Conservation (phyloP, 306 rosid species). For the Ochetophila trinervis region DNA sequence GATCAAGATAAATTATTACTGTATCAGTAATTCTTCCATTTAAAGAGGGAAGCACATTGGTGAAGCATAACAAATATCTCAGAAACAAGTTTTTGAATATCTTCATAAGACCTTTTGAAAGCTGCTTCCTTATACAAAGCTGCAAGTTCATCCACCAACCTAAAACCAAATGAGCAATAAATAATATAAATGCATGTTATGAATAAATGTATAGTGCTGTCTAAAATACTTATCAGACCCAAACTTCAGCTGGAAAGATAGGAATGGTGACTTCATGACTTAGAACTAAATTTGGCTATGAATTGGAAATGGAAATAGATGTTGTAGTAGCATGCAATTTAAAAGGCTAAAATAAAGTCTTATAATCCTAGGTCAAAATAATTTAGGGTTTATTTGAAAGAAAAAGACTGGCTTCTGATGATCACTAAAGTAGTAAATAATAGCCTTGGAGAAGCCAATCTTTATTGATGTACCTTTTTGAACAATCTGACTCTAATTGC, state of each 20-base stretch:
- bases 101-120: conserved; percentile 49
- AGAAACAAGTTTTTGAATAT: too few species aligned
- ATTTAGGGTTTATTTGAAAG: too few species aligned
- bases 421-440: neutral
- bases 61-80: too few species aligned
- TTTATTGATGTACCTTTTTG: neutral
- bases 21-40: too few species aligned
- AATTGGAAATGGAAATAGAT: neutral
- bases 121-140: conserved; percentile 64
- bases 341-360: neutral
- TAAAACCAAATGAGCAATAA: conserved; percentile 26
- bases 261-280: neutral
- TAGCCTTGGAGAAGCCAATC: neutral
- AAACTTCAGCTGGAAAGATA: neutral
- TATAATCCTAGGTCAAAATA: too few species aligned
- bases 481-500: neutral
- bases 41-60: too few species aligned
- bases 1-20: too few species aligned
- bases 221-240: neutral
- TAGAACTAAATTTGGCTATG: neutral
- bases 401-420: too few species aligned
- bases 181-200: neutral
- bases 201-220: neutral
- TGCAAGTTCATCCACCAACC: conserved; percentile 71
- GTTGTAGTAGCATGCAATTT: neutral